Evolutionary conservation across 2,329 filamentous ascomycete genomes (phyloP).

Genomic region (Aschersonia sp.): DNA sequence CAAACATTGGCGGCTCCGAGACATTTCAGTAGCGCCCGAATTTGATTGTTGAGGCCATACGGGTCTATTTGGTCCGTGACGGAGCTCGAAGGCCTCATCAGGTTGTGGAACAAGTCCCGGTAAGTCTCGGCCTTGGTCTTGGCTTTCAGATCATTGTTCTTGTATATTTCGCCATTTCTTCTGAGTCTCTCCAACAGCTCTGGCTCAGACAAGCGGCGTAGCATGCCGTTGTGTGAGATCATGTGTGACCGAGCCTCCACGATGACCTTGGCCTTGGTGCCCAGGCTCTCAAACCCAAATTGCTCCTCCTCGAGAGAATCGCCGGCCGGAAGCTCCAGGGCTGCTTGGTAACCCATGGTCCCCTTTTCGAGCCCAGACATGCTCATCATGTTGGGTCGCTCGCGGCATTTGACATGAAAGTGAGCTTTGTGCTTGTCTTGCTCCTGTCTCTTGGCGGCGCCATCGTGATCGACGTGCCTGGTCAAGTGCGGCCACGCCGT

Average conservation of each 20-base stretch:
- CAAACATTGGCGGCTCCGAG: conserved; percentile 52
- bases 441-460: conserved; percentile 25
- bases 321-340: conserved; percentile 48
- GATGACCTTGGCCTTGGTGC: conserved; percentile 37
- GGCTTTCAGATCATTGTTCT: conserved; percentile 34
- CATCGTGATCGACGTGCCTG: conserved; percentile 29
- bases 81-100: conserved; percentile 41
- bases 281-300: conserved; percentile 41
- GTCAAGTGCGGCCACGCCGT: conserved; percentile 51
- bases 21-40: conserved; percentile 51
- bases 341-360: conserved; percentile 54
- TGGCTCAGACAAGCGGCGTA: conserved; percentile 42
- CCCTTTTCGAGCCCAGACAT: conserved; percentile 58
- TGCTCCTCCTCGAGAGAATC: conserved; percentile 51
- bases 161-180: conserved; percentile 39
- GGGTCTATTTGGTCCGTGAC: conserved; percentile 43
- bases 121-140: conserved; percentile 42
- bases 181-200: conserved; percentile 44
- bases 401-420: conserved; percentile 43
- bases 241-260: conserved; percentile 43
- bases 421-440: conserved; percentile 34
- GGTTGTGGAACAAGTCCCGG: conserved; percentile 44
- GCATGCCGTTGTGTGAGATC: conserved; percentile 34
- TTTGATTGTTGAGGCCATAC: conserved; percentile 53
- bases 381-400: conserved; percentile 57